Conservation (phyloP, 257 asterid species). For the Rubia yunnanensis region DNA sequence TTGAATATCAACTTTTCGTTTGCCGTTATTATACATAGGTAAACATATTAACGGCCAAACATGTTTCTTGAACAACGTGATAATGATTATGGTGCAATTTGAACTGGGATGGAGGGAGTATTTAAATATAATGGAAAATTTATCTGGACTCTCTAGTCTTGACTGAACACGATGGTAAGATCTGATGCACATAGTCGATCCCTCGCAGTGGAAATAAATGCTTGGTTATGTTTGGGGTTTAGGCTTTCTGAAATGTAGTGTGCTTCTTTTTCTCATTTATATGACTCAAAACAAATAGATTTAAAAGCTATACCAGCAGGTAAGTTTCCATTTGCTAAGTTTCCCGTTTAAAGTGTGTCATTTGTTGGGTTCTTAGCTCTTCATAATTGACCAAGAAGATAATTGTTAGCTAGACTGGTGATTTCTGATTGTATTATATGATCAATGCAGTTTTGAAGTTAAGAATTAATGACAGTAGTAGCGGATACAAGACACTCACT, state of each 20-base stretch:
- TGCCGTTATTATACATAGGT: too few species aligned
- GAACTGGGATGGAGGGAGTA: too few species aligned
- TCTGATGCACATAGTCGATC: not conserved
- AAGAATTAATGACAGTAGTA: not conserved
- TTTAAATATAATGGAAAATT: not conserved
- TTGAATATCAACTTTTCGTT: too few species aligned
- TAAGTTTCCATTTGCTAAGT: not conserved
- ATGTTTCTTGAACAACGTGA: too few species aligned
- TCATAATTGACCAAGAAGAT: not conserved
- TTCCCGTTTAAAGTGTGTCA: not conserved
- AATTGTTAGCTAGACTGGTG: not conserved
- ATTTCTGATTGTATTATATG: not conserved
- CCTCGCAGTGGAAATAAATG: not conserved
- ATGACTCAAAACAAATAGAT: too few species aligned
- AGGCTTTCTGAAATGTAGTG: not conserved
- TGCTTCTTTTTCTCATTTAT: not conserved
- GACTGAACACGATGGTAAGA: not conserved
- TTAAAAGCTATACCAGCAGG: not conserved
- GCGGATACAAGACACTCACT: slow-evolving; percentile 9
- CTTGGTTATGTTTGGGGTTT: not conserved
- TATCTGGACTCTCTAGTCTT: not conserved
- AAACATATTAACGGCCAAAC: too few species aligned
- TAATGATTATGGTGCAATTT: too few species aligned
- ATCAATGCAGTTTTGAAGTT: not conserved
- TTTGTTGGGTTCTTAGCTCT: not conserved